Evolutionary conservation across 2,329 filamentous ascomycete species (phyloP), one percentile per base, ranked within the genome.

Genomic region (Plenodomus tracheiphilus): DNA sequence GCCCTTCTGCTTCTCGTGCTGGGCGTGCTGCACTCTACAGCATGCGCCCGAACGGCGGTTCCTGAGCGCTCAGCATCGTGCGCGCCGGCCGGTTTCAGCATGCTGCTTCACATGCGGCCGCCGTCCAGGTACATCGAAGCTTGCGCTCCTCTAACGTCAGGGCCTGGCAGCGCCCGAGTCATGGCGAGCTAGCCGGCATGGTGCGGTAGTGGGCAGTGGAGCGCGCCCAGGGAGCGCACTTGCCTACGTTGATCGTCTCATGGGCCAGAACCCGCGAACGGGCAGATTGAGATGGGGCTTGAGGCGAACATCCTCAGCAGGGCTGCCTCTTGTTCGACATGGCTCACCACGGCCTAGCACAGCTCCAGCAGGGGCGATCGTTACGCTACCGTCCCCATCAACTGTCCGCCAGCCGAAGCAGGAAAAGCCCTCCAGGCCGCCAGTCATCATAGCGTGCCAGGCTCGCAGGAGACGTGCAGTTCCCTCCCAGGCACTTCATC

Each of bases 171-270:
- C 36, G 56, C 54, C 46, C 45, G 51, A 55, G 52, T 60, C 55
- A 58, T 60, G 59, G 53, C 37, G 43, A 43, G 49, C 64, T 59
- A 58, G 54, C 46, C 42, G 43, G 51, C 47, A 63, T 66, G 61
- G 64, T 62, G 64, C 62, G 54, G 58, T 58, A 37, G 48, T 46
- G 54, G 41, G 45, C 47, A 44, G 59, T 59, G 57, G 62, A 41
- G 39, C 37, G 35, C 13, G 47, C n/a, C n/a, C 37, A 30, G 41
- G 43, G 41, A 35, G 40, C 35, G 20, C n/a, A 20, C 34, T 43
- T 46, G 59, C 51, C 49, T 38, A 55, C 63, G 64, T 57, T 59
- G 66, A 70, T 70, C 67, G 64, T 64, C 66, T 69, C 65, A 68
- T 62, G 66, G 67, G 63, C 66, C 63, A 69, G 64, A 68, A 66